These are phyloP conservation scores for Catharanthus roseus DNA, from an alignment of 257 asterid species.

Conservation along the genomic window DNA sequence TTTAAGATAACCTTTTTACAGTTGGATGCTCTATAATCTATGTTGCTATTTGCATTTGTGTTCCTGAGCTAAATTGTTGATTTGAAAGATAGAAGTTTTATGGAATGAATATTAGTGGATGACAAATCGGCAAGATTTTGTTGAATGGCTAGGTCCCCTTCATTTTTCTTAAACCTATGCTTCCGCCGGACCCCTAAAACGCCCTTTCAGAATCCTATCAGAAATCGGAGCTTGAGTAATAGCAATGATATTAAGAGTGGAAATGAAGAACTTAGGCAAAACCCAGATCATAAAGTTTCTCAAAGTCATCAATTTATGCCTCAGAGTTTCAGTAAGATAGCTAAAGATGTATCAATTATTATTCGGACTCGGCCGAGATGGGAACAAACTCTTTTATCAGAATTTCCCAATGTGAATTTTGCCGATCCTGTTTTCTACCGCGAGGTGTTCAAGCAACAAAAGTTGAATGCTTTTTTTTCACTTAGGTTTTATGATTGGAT, in stretches of 20 bases:
- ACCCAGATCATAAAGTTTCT: slow-evolving; percentile 20
- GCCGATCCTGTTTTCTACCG: slow-evolving; percentile 45
- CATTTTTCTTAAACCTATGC: slow-evolving; percentile 30
- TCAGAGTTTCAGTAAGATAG: slow-evolving; percentile 27
- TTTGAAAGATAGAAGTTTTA: not conserved
- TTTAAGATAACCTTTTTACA: not conserved
- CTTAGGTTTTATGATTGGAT: slow-evolving; percentile 59
- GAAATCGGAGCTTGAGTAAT: slow-evolving; percentile 32
- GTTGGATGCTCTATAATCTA: not conserved
- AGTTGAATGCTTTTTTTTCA: slow-evolving; percentile 33
- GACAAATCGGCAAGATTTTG: slow-evolving; percentile 12
- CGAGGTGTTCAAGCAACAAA: slow-evolving; percentile 53
- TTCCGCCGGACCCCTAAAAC: slow-evolving; percentile 38
- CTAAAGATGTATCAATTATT: slow-evolving; percentile 42
- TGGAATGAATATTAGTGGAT: not conserved
- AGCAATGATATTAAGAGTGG: slow-evolving; percentile 22
- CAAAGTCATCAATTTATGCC: slow-evolving; percentile 21
- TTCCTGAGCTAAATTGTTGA: not conserved
- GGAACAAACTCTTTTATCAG: slow-evolving; percentile 51
- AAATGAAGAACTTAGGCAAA: slow-evolving; percentile 20
- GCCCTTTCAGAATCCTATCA: slow-evolving; percentile 19
- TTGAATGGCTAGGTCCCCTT: slow-evolving; percentile 44
- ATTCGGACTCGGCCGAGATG: slow-evolving; percentile 55
- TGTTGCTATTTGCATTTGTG: not conserved
- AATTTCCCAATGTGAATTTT: slow-evolving; percentile 51